Evolutionary conservation across 805 yeast genomes (phyloP), one percentile per base, ranked within the genome.

Genomic region (Pichia rugopelliculosa): DNA sequence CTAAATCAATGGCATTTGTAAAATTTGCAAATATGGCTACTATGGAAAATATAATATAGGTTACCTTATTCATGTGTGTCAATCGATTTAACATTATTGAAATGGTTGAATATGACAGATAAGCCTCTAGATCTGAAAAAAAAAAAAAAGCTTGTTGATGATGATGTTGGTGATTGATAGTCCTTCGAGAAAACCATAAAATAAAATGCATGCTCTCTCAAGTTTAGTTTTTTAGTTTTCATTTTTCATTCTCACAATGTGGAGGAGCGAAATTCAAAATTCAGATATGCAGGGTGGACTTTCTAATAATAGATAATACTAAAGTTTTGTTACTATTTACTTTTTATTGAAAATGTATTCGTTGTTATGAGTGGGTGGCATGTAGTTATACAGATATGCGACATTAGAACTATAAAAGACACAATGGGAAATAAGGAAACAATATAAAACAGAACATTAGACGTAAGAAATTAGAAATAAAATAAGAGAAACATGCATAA

Each of bases 1-100:
- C 39, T 6, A 56, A 45, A 13, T 53, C 56, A 12, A 64, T n/a
- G 1, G 44, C 43, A 18, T 39, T 15, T 6, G 42, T 30, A 21
- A 21, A 20, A 18, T 43, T 15, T 7, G 24, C 5, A 18, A 40
- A n/a, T 1, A 24, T 18, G 4, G 41, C 11, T 20, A 40, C 3
- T 18, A 42, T 17, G 18, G 26, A 8, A 6, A 18, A 12, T 4
- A 39, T 6, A 15, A 25, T 10, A 8, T 22, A 34, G 6, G 26
- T 30, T 30, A 30, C 6, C n/a, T 7, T 4, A 15, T n/a, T 30
- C 17, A 30, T 6, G n/a, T 30, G 15, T 30, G 7, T 30, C 34
- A 30, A 30, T 30, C 34, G 18, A n/a, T 15, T 30, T 18, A 30
- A 30, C 34, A 30, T 30, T 15, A 10, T 30, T 3, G 18, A 36